Evolutionary conservation across 805 yeast species (phyloP), one percentile per base, ranked within the genome.

Genomic region (Lachancea fermentati): DNA sequence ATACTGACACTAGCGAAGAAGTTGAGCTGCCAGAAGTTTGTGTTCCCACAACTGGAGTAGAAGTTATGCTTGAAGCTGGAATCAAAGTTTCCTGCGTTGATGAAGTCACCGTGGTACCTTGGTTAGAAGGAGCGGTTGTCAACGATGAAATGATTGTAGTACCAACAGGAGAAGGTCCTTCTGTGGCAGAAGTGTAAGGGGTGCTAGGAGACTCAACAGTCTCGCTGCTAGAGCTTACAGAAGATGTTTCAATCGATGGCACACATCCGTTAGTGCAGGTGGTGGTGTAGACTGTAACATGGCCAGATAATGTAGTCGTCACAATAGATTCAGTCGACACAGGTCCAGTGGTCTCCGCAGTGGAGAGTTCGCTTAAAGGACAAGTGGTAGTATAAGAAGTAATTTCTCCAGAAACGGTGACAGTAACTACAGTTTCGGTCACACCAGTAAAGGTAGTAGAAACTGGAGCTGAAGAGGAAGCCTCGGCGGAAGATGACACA

Each of bases 321-420:
- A n/a, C n/a, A n/a, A n/a, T n/a, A n/a, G n/a, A n/a, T n/a, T n/a
- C n/a, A n/a, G n/a, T n/a, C n/a, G n/a, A n/a, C n/a, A n/a, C n/a
- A n/a, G n/a, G n/a, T n/a, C n/a, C n/a, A n/a, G n/a, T n/a, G n/a
- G n/a, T n/a, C n/a, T n/a, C n/a, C n/a, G n/a, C n/a, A n/a, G n/a
- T n/a, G 19, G 32, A 17, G 37, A 12, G 24, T 30, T 25, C 41
- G 15, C 37, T 41, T 13, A 36, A 15, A 15, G 44, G 44, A 32
- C 40, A 36, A 17, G 41, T 41, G 12, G 44, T 41, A 9, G 44
- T 41, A 36, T 36, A 41, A 32, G 28, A 13, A 4, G 41, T 36
- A 4, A 22, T 41, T 17, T 25, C 28, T 12, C 44, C 44, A 33
- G 36, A 36, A 11, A 18, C 24, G n/a, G 41, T 36, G 13, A 28